Evolutionary conservation across 805 yeast genomes (phyloP), one percentile per base, ranked within the genome.

Genomic region (Saccharomycopsis microspora): DNA sequence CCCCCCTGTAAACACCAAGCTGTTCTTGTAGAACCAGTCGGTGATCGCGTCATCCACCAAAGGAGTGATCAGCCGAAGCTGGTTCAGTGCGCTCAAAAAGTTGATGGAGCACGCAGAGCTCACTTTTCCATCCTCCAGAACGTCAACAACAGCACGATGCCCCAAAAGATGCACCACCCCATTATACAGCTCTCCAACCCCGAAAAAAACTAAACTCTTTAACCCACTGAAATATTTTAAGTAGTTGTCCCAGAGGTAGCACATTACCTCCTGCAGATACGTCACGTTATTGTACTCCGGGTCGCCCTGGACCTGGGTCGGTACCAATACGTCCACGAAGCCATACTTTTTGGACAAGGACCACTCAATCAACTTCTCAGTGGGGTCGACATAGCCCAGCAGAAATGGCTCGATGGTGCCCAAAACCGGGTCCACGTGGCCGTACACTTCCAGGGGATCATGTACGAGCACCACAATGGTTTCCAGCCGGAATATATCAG

Each of bases 371-470:
- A 87, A 73, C 55, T 75, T 75, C 34, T 77, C 60, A 0, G 90
- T 80, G 39, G 86, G 80, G 57, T 88, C 96, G 41, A 85, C 75
- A 27, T 87, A 74, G 3, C 85, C 74, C 2, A 95, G 79, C 0
- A 83, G 75, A 42, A 76, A 72, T 10, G 88, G 70, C 54, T 85
- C 86, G 36, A 90, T 75, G 44, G 75, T 70, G 5, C 97, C 97
- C 6, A 84, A 77, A 4, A 80, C 63, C 0, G 95, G 85, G 60
- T 87, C 88, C 38, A 81, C 67, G 55, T 81, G 78, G 1, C 94
- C 95, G 95, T 96, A 88, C 5, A 93, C 73, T 50, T 87, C 89
- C 5, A 96, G 85, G 3, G 97, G 86, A 58, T 89, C 97, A 63
- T 89, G 97, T 19, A 89, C 77, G 5, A 85, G 61, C 5, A 90